Base-by-base conservation (phyloP, 345 rosid genomes). In the Pistacia vera region DNA sequence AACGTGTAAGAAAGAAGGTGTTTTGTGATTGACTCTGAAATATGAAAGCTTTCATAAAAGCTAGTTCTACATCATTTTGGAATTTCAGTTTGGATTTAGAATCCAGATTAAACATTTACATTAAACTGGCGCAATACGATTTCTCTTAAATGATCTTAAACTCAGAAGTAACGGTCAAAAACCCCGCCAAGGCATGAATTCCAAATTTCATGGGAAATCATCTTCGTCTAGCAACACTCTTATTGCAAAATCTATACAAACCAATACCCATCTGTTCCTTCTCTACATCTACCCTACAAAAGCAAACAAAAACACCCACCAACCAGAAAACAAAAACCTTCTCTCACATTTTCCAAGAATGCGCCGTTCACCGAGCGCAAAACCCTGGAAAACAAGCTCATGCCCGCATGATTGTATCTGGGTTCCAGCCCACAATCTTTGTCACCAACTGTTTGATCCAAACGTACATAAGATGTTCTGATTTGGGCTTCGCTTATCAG, bases 361-460 rank as follows among this genome's bases (percentile, higher is more conserved):
- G 95, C 80, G 78, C 93, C 41, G 68, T 46, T 70, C 88, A 62
- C 57, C 79, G 49, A 52, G 81, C 90, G 1, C 56, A 81, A 44
- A 81, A 76, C 57, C 85, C 83, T 0, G 98, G 97, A 0, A 90
- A 90, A 80, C 97, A 93, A 88, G 91, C 93, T 63, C 98, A 95
- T 57, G 90, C 89, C 81, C 91, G 83, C 22, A 85, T 95, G 96
- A 85, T 92, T 4, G 9, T 87, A 55, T 85, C 92, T 75, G 97
- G 97, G 78, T 92, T 95, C 81, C 33, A 60, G 35, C 97, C 99
- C 48, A 90, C 92, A 1, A 70, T 85, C 9, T 95, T 83, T 51
- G 96, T 93, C 17, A 20, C 88, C 11, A 95, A 95, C 66, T 89
- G 99, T 82, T 82, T 95, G 90, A 78, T 90, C 25, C 94, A 88